Percentiles rank a stretch among this genome's conserved stretches.
These are phyloP conservation scores for Chaetomiaceae sp. DNA, from an alignment of 2,329 filamentous ascomycete genomes.

Conservation along the genomic window DNA sequence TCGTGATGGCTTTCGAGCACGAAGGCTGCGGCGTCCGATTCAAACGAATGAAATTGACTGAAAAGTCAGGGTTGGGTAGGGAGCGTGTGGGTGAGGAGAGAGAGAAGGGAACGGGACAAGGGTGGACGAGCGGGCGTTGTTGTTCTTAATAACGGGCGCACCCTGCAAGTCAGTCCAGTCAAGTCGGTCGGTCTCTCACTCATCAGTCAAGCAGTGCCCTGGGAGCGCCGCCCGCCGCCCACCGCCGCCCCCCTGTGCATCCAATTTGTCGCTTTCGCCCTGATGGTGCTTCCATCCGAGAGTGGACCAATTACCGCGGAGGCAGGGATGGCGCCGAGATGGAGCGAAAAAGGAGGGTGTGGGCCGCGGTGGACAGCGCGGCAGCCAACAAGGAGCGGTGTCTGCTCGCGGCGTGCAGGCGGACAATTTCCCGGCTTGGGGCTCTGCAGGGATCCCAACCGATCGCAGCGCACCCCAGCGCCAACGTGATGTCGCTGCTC, in stretches of 20 bases:
- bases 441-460: conserved; percentile 10
- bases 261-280: too few relatives aligned
- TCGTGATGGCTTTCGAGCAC: conserved; percentile 27
- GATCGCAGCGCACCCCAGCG: background rate
- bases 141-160: conserved; percentile 53
- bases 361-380: conserved; percentile 10
- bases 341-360: conserved; percentile 24
- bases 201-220: too few relatives aligned
- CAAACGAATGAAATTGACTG: conserved; percentile 56
- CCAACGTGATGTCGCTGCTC: too few relatives aligned
- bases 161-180: too few relatives aligned
- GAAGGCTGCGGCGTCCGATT: conserved; percentile 26
- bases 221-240: background rate
- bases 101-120: conserved; percentile 29
- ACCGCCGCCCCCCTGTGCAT: background rate
- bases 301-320: conserved; percentile 15
- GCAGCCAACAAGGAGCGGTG: conserved; percentile 18
- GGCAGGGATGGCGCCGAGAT: conserved; percentile 13
- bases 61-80: conserved; percentile 44
- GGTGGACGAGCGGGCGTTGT: conserved; percentile 32
- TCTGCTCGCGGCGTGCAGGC: conserved; percentile 5
- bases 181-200: too few relatives aligned
- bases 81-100: conserved; percentile 45
- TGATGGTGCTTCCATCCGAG: conserved; percentile 9
- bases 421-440: conserved; percentile 15